Evolutionary conservation across 1,284 basidiomycete species (phyloP).

Genomic region (Malassezia sp.): DNA sequence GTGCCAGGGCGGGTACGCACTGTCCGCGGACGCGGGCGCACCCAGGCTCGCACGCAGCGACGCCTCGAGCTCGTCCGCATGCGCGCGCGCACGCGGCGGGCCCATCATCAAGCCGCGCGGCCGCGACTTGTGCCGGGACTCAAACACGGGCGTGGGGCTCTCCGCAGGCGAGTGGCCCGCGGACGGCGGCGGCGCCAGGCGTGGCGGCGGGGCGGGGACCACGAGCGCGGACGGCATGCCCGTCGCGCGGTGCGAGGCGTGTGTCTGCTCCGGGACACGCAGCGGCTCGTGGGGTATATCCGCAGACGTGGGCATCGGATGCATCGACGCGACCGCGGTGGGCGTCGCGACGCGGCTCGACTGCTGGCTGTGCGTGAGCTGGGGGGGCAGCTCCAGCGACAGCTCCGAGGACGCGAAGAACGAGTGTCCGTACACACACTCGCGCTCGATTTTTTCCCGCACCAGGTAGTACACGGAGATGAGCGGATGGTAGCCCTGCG

Average conservation of each 20-base stretch:
- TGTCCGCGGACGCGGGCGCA: background rate
- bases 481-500: slow-evolving; percentile 81
- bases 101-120: slow-evolving; percentile 39
- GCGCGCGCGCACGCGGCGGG: slow-evolving; percentile 36
- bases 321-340: slow-evolving; percentile 1
- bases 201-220: slow-evolving; percentile 10
- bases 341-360: slow-evolving; percentile 17
- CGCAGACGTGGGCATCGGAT: slow-evolving; percentile 39
- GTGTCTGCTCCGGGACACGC: slow-evolving; percentile 36
- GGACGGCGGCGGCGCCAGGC: slow-evolving; percentile 14
- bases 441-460: slow-evolving; percentile 84
- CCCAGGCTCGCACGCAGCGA: background rate
- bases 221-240: slow-evolving; percentile 15
- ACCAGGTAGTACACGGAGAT: slow-evolving; percentile 94
- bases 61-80: slow-evolving; percentile 37
- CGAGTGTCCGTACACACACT: slow-evolving; percentile 80
- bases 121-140: slow-evolving; percentile 42
- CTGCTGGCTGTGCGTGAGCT: slow-evolving; percentile 7
- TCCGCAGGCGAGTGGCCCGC: slow-evolving; percentile 12
- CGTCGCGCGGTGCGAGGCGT: slow-evolving; percentile 31
- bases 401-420: slow-evolving; percentile 87
- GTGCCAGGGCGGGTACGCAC: slow-evolving; percentile 1
- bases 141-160: slow-evolving; percentile 41
- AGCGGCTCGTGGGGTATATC: slow-evolving; percentile 43
- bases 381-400: slow-evolving; percentile 39